A percentile compares a stretch with the other conserved stretches of the same genome.
phyloP scores from a whole-genome alignment of 163 green algal species.

The Coccomyxa subellipsoidea region DNA sequence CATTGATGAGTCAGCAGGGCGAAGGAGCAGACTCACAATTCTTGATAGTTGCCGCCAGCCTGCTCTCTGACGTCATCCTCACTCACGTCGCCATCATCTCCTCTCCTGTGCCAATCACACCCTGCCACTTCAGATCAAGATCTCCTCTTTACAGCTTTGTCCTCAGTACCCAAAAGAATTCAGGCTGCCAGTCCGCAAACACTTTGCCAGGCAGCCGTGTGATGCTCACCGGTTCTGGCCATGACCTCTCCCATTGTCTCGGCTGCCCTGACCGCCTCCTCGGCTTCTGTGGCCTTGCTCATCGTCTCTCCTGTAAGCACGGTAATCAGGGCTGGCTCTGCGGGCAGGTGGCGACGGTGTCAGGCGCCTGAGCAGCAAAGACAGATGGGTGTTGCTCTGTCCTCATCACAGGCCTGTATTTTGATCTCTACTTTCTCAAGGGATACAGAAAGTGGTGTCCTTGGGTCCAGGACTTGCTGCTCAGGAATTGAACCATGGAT shows the following conservation, averaged over 20 bases:
- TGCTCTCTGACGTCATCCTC: constrained; percentile 23
- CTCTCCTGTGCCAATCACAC: neutral
- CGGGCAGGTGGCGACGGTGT: neutral
- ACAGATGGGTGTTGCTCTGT: neutral
- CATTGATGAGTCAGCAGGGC: no score
- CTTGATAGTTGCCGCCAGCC: constrained; percentile 9
- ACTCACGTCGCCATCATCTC: constrained; percentile 8
- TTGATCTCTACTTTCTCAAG: no score
- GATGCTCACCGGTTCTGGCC: neutral
- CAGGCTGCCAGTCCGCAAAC: no score
- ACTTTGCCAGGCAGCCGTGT: no score
- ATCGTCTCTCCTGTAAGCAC: neutral
- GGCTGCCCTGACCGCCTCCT: neutral
- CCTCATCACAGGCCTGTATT: no score
- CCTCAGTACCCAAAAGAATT: no score
- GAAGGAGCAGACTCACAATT: constrained; percentile 20
- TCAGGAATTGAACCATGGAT: no score
- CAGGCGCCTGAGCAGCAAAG: neutral
- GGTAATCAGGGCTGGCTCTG: neutral
- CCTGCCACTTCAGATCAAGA: no score
- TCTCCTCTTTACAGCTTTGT: no score
- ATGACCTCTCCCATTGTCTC: neutral
- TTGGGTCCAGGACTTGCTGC: no score
- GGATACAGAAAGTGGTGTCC: no score
- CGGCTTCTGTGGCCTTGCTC: neutral